These are phyloP conservation scores for Suhomyces atakaporum DNA, from an alignment of 1,139 yeast species.

Conservation along the genomic window DNA sequence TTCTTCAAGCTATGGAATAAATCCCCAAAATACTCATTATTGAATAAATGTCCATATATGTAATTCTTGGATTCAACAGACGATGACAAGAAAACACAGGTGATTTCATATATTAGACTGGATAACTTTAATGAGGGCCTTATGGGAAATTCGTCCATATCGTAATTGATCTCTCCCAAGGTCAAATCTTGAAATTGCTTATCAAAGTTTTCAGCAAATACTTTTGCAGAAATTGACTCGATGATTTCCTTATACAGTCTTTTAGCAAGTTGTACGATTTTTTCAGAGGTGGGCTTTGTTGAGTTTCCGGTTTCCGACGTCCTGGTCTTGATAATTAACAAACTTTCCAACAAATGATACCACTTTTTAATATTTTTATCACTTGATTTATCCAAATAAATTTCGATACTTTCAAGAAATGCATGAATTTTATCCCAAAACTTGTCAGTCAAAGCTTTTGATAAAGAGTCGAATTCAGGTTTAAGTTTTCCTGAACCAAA, in stretches of 20 bases:
- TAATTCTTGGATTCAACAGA: slow-evolving; percentile 9
- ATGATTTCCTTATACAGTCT: slow-evolving; percentile 10
- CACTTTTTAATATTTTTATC: slow-evolving; percentile 1
- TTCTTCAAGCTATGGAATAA: slow-evolving; percentile 29
- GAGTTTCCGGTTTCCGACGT: slow-evolving; percentile 2
- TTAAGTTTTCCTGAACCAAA: slow-evolving; percentile 16
- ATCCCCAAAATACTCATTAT: slow-evolving; percentile 12
- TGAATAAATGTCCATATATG: slow-evolving; percentile 26
- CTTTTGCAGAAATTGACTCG: slow-evolving; percentile 1
- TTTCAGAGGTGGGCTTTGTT: neutral
- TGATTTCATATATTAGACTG: slow-evolving; percentile 25
- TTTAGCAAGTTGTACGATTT: slow-evolving; percentile 2
- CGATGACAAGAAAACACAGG: slow-evolving; percentile 20
- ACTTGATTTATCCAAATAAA: slow-evolving; percentile 5
- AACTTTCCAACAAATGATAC: slow-evolving; percentile 11
- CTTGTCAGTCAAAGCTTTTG: slow-evolving; percentile 8
- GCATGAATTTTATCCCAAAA: slow-evolving; percentile 18
- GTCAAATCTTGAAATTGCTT: slow-evolving; percentile 1
- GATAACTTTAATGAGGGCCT: slow-evolving; percentile 30
- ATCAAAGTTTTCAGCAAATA: neutral
- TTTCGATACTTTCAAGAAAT: slow-evolving; percentile 2
- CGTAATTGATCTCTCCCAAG: neutral
- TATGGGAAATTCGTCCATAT: slow-evolving; percentile 17
- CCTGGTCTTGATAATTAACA: slow-evolving; percentile 11
- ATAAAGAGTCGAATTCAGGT: slow-evolving; percentile 16